Evolutionary conservation across 768 basidiomycete genomes (phyloP).

Genomic region (Trametes maxima): DNA sequence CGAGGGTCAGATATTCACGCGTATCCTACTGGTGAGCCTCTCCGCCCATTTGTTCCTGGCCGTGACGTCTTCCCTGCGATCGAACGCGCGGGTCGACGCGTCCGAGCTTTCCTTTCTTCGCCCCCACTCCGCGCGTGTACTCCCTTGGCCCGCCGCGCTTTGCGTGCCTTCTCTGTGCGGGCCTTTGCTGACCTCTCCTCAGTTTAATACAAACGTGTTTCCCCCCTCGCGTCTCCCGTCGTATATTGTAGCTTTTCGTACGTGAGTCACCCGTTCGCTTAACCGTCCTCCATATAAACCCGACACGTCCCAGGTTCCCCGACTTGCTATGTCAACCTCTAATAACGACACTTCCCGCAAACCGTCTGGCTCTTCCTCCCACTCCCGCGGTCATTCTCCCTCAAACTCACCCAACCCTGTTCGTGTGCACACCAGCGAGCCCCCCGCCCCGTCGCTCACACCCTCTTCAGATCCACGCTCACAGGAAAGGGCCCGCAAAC

Average conservation of each 20-base stretch:
- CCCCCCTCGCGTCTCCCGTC: conserved; percentile 10
- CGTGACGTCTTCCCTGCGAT: conserved; percentile 20
- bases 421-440: conserved; percentile 39
- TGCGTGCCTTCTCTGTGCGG: neutral
- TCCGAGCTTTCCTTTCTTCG: conserved; percentile 22
- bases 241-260: conserved; percentile 23
- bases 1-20: conserved; percentile 15
- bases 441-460: conserved; percentile 18
- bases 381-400: conserved; percentile 65
- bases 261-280: conserved; percentile 23
- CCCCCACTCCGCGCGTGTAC: conserved; percentile 1
- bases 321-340: conserved; percentile 32
- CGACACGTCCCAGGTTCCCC: conserved; percentile 13
- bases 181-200: conserved; percentile 12
- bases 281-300: conserved; percentile 17
- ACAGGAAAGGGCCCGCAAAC: conserved; percentile 51
- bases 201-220: conserved; percentile 20
- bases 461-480: conserved; percentile 23
- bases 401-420: conserved; percentile 62
- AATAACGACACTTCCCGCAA: conserved; percentile 51
- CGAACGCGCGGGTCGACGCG: conserved; percentile 17
- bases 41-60: conserved; percentile 1
- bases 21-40: conserved; percentile 17
- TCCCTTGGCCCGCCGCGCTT: neutral
- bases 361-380: conserved; percentile 70